Evolutionary conservation across 2,329 filamentous ascomycete species (phyloP).

Genomic region (Onygena corvina): DNA sequence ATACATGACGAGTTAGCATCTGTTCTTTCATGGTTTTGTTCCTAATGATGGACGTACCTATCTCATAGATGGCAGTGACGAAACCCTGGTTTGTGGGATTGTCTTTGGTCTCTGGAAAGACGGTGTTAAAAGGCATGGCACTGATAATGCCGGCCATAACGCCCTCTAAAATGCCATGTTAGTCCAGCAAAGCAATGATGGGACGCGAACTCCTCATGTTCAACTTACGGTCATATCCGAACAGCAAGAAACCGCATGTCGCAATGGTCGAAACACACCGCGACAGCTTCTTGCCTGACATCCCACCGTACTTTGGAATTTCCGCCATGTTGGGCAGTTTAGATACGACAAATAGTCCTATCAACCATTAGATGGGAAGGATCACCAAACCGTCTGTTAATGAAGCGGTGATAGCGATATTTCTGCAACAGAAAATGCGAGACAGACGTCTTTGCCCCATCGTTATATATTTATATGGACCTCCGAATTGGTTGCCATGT

Average conservation of each 20-base stretch:
- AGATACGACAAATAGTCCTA: background rate
- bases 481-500: background rate
- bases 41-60: slow-evolving; percentile 23
- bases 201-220: slow-evolving; percentile 15
- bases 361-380: background rate
- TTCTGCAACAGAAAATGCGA: background rate
- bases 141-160: slow-evolving; percentile 21
- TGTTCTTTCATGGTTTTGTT: background rate
- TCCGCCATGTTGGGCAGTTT: slow-evolving; percentile 10
- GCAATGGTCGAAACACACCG: slow-evolving; percentile 49
- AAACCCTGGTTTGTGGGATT: slow-evolving; percentile 38
- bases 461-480: slow-evolving; percentile 1
- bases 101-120: slow-evolving; percentile 13
- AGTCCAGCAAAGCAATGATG: background rate
- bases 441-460: background rate
- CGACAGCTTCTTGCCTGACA: slow-evolving; percentile 42
- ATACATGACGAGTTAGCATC: background rate
- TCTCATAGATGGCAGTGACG: slow-evolving; percentile 41
- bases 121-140: slow-evolving; percentile 11
- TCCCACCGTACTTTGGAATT: slow-evolving; percentile 35
- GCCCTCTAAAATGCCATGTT: slow-evolving; percentile 12
- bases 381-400: background rate
- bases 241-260: slow-evolving; percentile 47
- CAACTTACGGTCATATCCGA: slow-evolving; percentile 39
- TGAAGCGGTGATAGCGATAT: background rate